Base-by-base conservation (phyloP, 2,329 filamentous ascomycete species). In the Lecanosticta acicola region DNA sequence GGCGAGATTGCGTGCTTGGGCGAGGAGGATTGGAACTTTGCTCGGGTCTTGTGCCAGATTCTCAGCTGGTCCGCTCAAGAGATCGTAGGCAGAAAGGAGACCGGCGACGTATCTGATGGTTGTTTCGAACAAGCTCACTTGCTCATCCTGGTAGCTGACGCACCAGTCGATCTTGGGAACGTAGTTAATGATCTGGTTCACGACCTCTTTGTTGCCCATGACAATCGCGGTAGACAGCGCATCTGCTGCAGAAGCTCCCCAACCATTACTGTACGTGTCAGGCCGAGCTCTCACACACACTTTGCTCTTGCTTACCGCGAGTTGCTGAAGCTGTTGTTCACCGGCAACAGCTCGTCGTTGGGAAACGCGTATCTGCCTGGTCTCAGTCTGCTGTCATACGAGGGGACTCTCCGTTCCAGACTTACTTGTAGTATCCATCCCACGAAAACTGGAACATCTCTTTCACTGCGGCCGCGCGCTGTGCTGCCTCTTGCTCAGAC, bases 101-200 rank as follows among this genome's bases (percentile, higher is more conserved):
- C 88, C 89, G 8, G 80, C 89, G 1, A 95, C 70, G 59, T 94
- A 94, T 20, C 89, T 82, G 60, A 95, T 94, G 0, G 87, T 95
- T 0, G 87, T 94, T 68, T 95, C 89, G 58, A 94, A 94, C 7
- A 95, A 68, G 32, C 85, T 91, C 41, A 94, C 80, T 9, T 72
- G 66, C 1, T 72, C 67, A 1, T 71, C 59, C 1, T 57, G 43
- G 0, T 87, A 94, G 68, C 95, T 89, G 58, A 95, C 70, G 29
- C 75, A 75, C 62, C 87, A 94, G 64, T 94, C 72, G 59, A 94
- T 84, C 0, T 68, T 77, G 0, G 80, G 76, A 36, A 94, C 77
- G 61, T 82, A 83, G 4, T 84, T 41, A 16, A 94, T 65, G 54
- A 94, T 89, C 46, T 81, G 72, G 35, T 81, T 71, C 13, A 93